Evolutionary conservation across 805 yeast genomes (phyloP), one percentile per base, ranked within the genome.

Genomic region (Wickerhamomyces queroliae): DNA sequence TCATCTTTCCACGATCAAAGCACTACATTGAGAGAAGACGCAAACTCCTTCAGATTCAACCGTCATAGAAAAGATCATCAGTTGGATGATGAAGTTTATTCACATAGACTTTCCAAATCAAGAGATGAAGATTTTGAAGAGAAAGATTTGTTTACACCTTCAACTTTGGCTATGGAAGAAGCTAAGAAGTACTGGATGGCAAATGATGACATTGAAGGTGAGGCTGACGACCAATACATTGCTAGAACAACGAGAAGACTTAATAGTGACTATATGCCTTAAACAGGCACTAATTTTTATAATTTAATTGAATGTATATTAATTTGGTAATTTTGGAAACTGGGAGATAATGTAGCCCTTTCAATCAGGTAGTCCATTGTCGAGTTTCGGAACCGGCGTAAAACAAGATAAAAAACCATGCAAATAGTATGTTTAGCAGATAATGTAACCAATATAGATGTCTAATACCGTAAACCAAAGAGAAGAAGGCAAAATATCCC

Each of bases 361-460:
- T n/a, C n/a, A n/a, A n/a, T n/a, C n/a, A n/a, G n/a, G n/a, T n/a
- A n/a, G n/a, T n/a, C n/a, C n/a, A n/a, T n/a, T n/a, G n/a, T n/a
- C n/a, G n/a, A n/a, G n/a, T n/a, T n/a, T n/a, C n/a, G n/a, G 31
- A 28, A 15, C 33, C 33, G 11, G 27, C 38, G 20, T 27, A 35
- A 27, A 19, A 37, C 12, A 52, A 33, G 27, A 56, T 38, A 16
- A 71, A 55, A 17, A 76, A 47, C 72, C 81, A 67, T 33, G 81
- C 72, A 56, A 80, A 70, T 39, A 80, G 61, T 15, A 82, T 56
- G 57, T 88, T 88, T 40, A 83, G 72, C 37, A 88, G 59, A 55
- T 85, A 84, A 51, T 89, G 93, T 35, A 89, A 63, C 85, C 90
- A 86, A 59, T 76, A 90, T n/a, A 91, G 70, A 52, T 87, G 84